Evolutionary conservation across 345 rosid species (phyloP), one percentile per base, ranked within the genome.

Genomic region (Lepidium aucheri): DNA sequence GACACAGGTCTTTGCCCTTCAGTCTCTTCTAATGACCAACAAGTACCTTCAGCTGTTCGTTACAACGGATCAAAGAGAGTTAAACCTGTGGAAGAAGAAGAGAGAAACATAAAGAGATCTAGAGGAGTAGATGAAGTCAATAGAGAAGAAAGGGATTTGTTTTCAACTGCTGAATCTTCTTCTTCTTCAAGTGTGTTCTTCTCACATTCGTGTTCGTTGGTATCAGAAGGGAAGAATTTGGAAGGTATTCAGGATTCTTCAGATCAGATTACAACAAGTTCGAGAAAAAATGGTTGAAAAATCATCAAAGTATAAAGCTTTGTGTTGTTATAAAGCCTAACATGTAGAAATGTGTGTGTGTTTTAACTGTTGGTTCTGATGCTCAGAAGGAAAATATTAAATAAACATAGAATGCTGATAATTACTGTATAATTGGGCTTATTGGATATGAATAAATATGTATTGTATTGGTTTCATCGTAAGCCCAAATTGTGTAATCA

Each of bases 121-220:
- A 70, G 66, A 59, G 60, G 64, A 43, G 24, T 45, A 8, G 60
- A 61, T 5, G 71, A 76, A 43, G 72, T 30, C 12, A 17, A 2
- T 18, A 70, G 73, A 73, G 42, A 42, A 69, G 82, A 69, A 33
- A 87, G 76, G 54, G 96, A 82, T 42, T 53, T 76, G 65, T 82
- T 84, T 75, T 89, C 96, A 3, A 84, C 95, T 2, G 95, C 92
- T 11, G 91, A 92, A 64, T 87, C 98, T n/a, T 73, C 77, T 35
- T 58, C 67, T 41, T 73, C 72, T 55, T 84, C 88, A 3, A 63
- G 51, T 71, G 81, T 86, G 15, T 83, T 84, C 73, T 80, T 86
- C 60, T 95, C 95, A 10, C 89, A 82, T 11, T 81, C 69, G 47
- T 70, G 73, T 43, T 78, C 95, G 17, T 63, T 79, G 36, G 61